Evolutionary conservation across 2,329 filamentous ascomycete genomes (phyloP).

Genomic region (Drechmeria coniospora): DNA sequence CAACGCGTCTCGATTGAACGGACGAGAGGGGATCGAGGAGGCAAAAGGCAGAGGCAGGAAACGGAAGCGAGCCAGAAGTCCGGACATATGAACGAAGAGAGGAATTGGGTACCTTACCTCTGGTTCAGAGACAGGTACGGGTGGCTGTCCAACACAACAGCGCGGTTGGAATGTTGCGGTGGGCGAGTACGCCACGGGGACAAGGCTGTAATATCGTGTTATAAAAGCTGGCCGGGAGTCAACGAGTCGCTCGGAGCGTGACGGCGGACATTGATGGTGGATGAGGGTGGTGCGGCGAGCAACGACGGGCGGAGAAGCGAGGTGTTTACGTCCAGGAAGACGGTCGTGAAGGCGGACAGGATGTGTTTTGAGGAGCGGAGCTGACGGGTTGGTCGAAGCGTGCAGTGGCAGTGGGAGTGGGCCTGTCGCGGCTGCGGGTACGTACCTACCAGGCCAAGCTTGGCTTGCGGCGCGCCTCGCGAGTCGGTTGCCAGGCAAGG

Average conservation of each 20-base stretch:
- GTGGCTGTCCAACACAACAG: slow-evolving; percentile 16
- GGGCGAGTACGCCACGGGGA: slow-evolving; percentile 10
- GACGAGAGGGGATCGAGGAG: slow-evolving; percentile 2
- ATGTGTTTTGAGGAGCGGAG: slow-evolving; percentile 22
- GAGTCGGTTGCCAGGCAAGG: slow-evolving; percentile 6
- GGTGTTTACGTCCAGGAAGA: slow-evolving; percentile 19
- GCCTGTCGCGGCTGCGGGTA: slow-evolving; percentile 7
- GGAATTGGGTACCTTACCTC: slow-evolving; percentile 20
- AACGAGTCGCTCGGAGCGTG: slow-evolving; percentile 10
- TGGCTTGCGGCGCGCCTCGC: slow-evolving; percentile 5
- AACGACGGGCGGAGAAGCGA: slow-evolving; percentile 13
- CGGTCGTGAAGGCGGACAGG: slow-evolving; percentile 17
- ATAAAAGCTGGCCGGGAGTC: slow-evolving; percentile 10
- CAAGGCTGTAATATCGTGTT: slow-evolving; percentile 13
- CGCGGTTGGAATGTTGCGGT: slow-evolving; percentile 21
- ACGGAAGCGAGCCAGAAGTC: slow-evolving; percentile 7
- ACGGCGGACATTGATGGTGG: slow-evolving; percentile 7
- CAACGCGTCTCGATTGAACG: slow-evolving; percentile 6
- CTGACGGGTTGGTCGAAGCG: slow-evolving; percentile 14
- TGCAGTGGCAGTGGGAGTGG: slow-evolving; percentile 7
- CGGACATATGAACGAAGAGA: slow-evolving; percentile 15
- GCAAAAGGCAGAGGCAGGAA: slow-evolving; percentile 4
- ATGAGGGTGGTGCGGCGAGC: slow-evolving; percentile 8
- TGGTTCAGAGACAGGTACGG: slow-evolving; percentile 17
- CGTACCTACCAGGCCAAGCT: slow-evolving; percentile 6